A percentile compares a stretch with the other conserved stretches of the same genome.
phyloP scores from a whole-genome alignment of 2,329 filamentous ascomycete species.

The Fusarium ramigenum region DNA sequence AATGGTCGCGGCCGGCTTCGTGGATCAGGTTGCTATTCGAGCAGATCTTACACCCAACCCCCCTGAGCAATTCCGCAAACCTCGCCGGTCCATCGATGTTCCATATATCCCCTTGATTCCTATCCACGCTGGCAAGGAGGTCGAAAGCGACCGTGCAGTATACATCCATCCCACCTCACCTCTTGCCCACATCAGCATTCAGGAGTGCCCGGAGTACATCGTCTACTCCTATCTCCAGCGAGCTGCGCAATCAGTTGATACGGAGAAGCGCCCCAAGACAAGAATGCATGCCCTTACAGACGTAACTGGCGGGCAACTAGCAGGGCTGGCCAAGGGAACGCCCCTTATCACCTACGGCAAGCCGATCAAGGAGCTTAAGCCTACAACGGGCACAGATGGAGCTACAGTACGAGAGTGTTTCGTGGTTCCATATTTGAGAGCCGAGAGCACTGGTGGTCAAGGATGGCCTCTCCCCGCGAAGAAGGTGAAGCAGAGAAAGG shows the following conservation, averaged over 20 bases:
- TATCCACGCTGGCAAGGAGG: conserved; percentile 56
- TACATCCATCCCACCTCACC: conserved; percentile 89
- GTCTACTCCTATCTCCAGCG: conserved; percentile 88
- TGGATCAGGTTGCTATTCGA: conserved; percentile 93
- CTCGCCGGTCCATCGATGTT: conserved; percentile 88
- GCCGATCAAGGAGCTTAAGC: conserved; percentile 82
- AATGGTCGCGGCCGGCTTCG: conserved; percentile 90
- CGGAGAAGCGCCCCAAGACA: conserved; percentile 72
- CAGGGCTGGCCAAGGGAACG: conserved; percentile 83
- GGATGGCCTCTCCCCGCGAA: conserved; percentile 89
- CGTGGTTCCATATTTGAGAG: conserved; percentile 80
- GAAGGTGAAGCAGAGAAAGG: conserved; percentile 83
- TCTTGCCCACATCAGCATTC: conserved; percentile 73
- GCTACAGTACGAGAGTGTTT: conserved; percentile 75
- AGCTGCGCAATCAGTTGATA: conserved; percentile 59
- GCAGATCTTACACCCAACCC: conserved; percentile 84
- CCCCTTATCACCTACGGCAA: conserved; percentile 87
- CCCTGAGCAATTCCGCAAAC: conserved; percentile 72
- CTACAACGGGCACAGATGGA: conserved; percentile 50
- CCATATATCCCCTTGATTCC: conserved; percentile 89
- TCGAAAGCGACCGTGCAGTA: conserved; percentile 71
- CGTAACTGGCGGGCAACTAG: conserved; percentile 78
- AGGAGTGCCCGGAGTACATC: conserved; percentile 86
- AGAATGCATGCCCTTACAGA: conserved; percentile 90
- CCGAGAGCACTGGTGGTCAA: conserved; percentile 71